Percentiles rank a stretch among this genome's conserved stretches.
These are phyloP conservation scores for Botrytis aclada DNA, from an alignment of 2,329 filamentous ascomycete genomes.

Conservation along the genomic window DNA sequence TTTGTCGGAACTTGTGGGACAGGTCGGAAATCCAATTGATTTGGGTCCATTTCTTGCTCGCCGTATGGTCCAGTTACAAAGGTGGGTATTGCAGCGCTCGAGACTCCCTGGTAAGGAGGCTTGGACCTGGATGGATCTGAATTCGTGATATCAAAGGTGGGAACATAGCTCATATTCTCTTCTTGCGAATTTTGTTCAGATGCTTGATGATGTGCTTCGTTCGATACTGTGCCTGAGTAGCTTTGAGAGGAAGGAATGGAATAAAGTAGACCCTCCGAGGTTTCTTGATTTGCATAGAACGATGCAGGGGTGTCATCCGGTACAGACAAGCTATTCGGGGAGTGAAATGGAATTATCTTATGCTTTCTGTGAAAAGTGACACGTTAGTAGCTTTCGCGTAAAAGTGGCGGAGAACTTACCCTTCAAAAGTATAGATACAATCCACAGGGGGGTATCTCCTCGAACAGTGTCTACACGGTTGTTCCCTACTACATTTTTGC, in stretches of 20 bases:
- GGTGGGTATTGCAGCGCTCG: neutral
- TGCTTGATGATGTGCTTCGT: neutral
- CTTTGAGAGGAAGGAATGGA: neutral
- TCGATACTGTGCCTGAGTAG: neutral
- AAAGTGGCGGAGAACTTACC: neutral
- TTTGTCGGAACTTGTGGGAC: neutral
- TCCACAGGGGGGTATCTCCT: constrained; percentile 19
- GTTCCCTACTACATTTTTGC: constrained; percentile 18
- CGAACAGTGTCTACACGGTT: constrained; percentile 20
- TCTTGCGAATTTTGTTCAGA: neutral
- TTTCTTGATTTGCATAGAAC: neutral
- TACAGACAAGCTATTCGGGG: constrained; percentile 5
- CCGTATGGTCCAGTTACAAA: neutral
- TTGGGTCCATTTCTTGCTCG: neutral
- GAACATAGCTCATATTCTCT: neutral
- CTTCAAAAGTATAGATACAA: constrained; percentile 16
- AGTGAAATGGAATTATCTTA: neutral
- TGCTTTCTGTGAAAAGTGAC: neutral
- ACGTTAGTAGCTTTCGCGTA: neutral
- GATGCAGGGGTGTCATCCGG: neutral
- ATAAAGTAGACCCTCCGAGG: neutral
- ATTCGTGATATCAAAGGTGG: neutral
- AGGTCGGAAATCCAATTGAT: neutral
- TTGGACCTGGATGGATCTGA: neutral
- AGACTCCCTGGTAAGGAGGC: neutral